These are phyloP conservation scores for Macrolepiota fuliginosa DNA, from an alignment of 768 basidiomycete genomes.

Conservation along the genomic window DNA sequence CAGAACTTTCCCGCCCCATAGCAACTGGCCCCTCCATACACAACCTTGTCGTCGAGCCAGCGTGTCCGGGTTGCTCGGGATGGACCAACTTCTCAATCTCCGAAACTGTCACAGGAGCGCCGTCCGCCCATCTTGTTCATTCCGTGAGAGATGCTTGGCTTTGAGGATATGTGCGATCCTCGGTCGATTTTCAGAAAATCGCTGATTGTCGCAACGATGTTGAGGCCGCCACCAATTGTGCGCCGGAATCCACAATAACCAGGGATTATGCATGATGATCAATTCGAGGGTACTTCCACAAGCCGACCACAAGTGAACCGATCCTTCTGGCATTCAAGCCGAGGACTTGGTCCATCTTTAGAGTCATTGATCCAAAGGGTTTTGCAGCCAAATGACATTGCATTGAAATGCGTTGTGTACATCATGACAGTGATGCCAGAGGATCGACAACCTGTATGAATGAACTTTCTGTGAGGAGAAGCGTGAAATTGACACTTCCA, in stretches of 20 bases:
- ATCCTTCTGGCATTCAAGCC: conserved; percentile 3
- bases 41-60: not conserved
- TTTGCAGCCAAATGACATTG: not conserved
- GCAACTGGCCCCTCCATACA: conserved; percentile 2
- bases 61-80: conserved; percentile 3
- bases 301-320: conserved; percentile 10
- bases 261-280: not conserved
- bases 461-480: not conserved
- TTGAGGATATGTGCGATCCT: not conserved
- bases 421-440: conserved; percentile 8
- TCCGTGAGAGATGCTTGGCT: not conserved
- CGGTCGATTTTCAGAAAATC: not conserved
- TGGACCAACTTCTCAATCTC: not conserved
- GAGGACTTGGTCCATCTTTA: conserved; percentile 1
- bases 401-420: not conserved
- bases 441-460: conserved; percentile 5
- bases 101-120: not conserved
- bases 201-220: not conserved
- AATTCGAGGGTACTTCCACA: conserved; percentile 5
- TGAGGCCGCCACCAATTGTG: not conserved
- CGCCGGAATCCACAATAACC: conserved; percentile 2
- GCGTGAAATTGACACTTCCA: not conserved
- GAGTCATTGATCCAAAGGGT: not conserved
- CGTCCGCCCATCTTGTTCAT: not conserved
- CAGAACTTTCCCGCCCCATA: conserved; percentile 14